Evolutionary conservation across 2,329 filamentous ascomycete species (phyloP).

Genomic region (Aquanectria penicillioides): DNA sequence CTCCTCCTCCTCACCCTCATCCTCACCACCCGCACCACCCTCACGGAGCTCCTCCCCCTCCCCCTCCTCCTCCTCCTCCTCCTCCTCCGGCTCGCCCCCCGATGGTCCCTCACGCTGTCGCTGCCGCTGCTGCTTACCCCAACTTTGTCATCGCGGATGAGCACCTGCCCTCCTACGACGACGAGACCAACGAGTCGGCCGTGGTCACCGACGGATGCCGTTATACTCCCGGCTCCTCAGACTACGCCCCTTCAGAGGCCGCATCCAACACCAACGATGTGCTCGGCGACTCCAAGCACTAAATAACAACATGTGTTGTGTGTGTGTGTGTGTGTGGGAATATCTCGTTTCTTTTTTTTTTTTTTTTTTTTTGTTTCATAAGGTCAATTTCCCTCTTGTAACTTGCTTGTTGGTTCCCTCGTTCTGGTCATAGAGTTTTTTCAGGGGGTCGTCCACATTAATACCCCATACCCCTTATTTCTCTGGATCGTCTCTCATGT

Average conservation of each 20-base stretch:
- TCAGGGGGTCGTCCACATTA: slow-evolving; percentile 18
- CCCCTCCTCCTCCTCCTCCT: slow-evolving; percentile 1
- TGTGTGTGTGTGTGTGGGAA: too few species aligned
- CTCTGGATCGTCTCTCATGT: neutral
- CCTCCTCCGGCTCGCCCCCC: slow-evolving; percentile 18
- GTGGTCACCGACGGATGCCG: slow-evolving; percentile 57
- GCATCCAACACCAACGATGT: slow-evolving; percentile 35
- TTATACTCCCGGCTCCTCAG: slow-evolving; percentile 48
- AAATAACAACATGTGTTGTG: too few species aligned
- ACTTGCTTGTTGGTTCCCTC: slow-evolving; percentile 8
- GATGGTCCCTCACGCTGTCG: slow-evolving; percentile 31
- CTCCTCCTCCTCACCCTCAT: slow-evolving; percentile 19
- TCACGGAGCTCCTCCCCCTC: slow-evolving; percentile 18
- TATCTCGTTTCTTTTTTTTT: neutral
- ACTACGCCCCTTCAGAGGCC: slow-evolving; percentile 34
- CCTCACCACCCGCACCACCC: slow-evolving; percentile 13
- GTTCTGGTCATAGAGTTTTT: slow-evolving; percentile 23
- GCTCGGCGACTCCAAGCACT: slow-evolving; percentile 38
- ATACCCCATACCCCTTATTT: slow-evolving; percentile 14
- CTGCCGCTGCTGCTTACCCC: slow-evolving; percentile 34
- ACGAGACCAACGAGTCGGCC: slow-evolving; percentile 43
- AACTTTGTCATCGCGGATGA: slow-evolving; percentile 44
- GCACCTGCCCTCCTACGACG: slow-evolving; percentile 55
- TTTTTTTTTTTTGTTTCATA: slow-evolving; percentile 20
- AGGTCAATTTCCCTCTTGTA: too few species aligned